Evolutionary conservation across 164 flowering plant genomes (phyloP).

Genomic region (Vitis vinifera): ASM3070453v1 NC_081815.1:1339501-1340000

Average conservation of each 20-base stretch:
- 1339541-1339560: constrained; percentile 62
- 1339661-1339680: constrained; percentile 22
- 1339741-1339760: constrained; percentile 70
- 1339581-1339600: constrained; percentile 56
- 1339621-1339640: constrained; percentile 57
- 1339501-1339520: constrained; percentile 89
- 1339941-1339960: constrained; percentile 44
- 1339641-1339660: constrained; percentile 39
- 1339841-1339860: constrained; percentile 89
- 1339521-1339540: constrained; percentile 96
- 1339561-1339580: constrained; percentile 48
- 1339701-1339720: constrained; percentile 52
- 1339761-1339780: constrained; percentile 83
- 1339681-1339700: constrained; percentile 20
- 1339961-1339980: constrained; percentile 91
- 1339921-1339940: constrained; percentile 55
- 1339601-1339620: constrained; percentile 55
- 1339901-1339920: constrained; percentile 49
- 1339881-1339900: constrained; percentile 68
- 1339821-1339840: constrained; percentile 89
- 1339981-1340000: constrained; percentile 68
- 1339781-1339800: constrained; percentile 93
- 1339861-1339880: constrained; percentile 91
- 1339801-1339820: constrained; percentile 96
- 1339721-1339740: constrained; percentile 40